Conservation (phyloP, 805 yeast species). For the Torulaspora maleeae region DNA sequence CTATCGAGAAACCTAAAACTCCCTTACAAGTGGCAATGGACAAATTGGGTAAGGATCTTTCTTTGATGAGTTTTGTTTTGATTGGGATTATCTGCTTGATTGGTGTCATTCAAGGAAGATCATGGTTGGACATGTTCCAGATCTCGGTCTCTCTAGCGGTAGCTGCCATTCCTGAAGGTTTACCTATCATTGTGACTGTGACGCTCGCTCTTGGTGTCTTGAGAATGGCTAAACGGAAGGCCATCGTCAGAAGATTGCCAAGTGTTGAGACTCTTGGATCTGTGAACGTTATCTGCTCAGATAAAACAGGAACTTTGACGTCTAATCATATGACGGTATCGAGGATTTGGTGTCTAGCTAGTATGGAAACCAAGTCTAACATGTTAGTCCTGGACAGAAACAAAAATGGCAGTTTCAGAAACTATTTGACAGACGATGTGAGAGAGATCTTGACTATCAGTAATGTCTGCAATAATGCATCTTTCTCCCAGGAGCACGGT, state of each 20-base stretch:
- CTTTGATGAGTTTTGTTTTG: slow-evolving; percentile 75
- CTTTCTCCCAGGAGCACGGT: slow-evolving; percentile 61
- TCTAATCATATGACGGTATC: slow-evolving; percentile 89
- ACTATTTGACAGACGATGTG: slow-evolving; percentile 52
- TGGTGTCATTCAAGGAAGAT: slow-evolving; percentile 87
- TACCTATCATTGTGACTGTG: slow-evolving; percentile 96
- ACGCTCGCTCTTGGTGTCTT: slow-evolving; percentile 94
- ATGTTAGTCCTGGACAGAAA: slow-evolving; percentile 44
- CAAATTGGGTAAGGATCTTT: slow-evolving; percentile 84
- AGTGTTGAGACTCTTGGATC: slow-evolving; percentile 94
- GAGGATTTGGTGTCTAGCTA: slow-evolving; percentile 70
- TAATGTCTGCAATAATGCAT: slow-evolving; percentile 70
- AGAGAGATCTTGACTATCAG: slow-evolving; percentile 57
- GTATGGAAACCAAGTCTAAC: slow-evolving; percentile 40
- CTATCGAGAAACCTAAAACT: slow-evolving; percentile 95
- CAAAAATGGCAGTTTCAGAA: slow-evolving; percentile 37
- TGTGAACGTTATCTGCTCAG: slow-evolving; percentile 88
- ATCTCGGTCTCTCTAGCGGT: slow-evolving; percentile 96
- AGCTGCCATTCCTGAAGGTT: slow-evolving; percentile 98
- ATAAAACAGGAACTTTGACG: slow-evolving; percentile 87
- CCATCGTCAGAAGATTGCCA: slow-evolving; percentile 90
- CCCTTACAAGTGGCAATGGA: slow-evolving; percentile 96
- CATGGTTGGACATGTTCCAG: slow-evolving; percentile 97
- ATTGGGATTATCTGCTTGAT: slow-evolving; percentile 89
- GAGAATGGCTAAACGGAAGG: slow-evolving; percentile 92